These are phyloP conservation scores for Plenodomus biglobosus DNA, from an alignment of 2,329 filamentous ascomycete species.

Conservation along the genomic window DNA sequence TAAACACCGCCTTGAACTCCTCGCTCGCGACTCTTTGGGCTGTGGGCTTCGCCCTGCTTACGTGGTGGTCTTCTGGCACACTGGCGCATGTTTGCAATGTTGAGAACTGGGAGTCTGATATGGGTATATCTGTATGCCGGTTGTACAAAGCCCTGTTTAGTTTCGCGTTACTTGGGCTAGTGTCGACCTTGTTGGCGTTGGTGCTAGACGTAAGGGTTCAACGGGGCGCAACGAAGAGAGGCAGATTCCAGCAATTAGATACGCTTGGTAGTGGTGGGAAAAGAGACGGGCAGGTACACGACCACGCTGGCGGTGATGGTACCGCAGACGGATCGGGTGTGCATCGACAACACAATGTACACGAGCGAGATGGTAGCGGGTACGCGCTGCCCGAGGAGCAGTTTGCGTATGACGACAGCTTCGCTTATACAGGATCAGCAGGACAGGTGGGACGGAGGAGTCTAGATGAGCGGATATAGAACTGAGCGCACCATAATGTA, in stretches of 20 bases:
- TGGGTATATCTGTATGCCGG: constrained; percentile 59
- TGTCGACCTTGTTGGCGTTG: constrained; percentile 52
- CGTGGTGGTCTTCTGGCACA: constrained; percentile 58
- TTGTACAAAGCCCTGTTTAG: constrained; percentile 63
- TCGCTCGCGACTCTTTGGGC: constrained; percentile 55
- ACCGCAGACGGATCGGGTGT: background rate
- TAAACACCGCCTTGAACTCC: constrained; percentile 55
- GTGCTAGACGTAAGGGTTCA: constrained; percentile 55
- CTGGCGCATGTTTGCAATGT: constrained; percentile 54
- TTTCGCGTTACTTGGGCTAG: constrained; percentile 54
- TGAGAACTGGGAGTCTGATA: constrained; percentile 56
- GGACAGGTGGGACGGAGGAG: constrained; percentile 19
- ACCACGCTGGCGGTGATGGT: background rate
- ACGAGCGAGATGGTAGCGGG: constrained; percentile 23
- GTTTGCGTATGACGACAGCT: constrained; percentile 46
- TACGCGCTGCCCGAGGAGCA: constrained; percentile 49
- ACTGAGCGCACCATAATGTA: background rate
- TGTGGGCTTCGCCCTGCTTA: constrained; percentile 54
- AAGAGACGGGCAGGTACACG: constrained; percentile 17
- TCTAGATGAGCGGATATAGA: constrained; percentile 14
- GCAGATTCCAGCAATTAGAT: constrained; percentile 54
- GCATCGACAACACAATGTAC: constrained; percentile 10
- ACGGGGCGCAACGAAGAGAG: constrained; percentile 45
- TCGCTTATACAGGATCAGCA: constrained; percentile 44
- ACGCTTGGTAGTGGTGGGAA: constrained; percentile 39